Conservation (phyloP, 306 rosid species). For the Parietaria judaica region DNA sequence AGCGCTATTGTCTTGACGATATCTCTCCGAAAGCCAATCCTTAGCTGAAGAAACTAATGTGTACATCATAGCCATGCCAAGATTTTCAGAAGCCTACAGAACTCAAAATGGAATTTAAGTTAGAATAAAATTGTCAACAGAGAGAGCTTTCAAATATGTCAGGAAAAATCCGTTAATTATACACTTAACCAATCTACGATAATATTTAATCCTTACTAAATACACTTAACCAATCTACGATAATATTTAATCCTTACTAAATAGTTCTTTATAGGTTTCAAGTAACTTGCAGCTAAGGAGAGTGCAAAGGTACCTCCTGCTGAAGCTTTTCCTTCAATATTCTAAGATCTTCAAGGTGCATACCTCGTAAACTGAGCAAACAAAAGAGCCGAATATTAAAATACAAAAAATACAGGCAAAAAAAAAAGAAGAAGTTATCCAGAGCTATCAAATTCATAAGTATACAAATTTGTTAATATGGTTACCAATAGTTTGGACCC, state of each 20-base stretch:
- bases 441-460: neutral
- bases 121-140: neutral
- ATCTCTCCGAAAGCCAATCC: conserved; percentile 86
- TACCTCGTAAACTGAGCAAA: conserved; percentile 63
- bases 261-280: conserved; percentile 9
- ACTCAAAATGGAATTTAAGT: conserved; percentile 6
- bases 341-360: conserved; percentile 57
- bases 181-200: neutral
- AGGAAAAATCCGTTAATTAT: neutral
- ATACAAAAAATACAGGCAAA: neutral
- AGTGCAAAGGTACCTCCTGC: conserved; percentile 56
- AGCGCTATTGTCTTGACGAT: conserved; percentile 43
- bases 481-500: neutral
- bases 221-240: neutral
- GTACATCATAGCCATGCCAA: conserved; percentile 99
- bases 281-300: conserved; percentile 14
- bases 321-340: conserved; percentile 72
- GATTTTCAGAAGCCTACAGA: conserved; percentile 92
- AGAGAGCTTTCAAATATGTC: neutral
- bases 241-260: conserved; percentile 7
- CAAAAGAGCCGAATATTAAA: conserved; percentile 1
- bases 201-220: conserved; percentile 10
- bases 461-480: too few relatives aligned
- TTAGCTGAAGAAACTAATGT: conserved; percentile 85
- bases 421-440: neutral